Evolutionary conservation across 768 basidiomycete species (phyloP), one percentile per base, ranked within the genome.

Genomic region (Trametes gibbosa): DNA sequence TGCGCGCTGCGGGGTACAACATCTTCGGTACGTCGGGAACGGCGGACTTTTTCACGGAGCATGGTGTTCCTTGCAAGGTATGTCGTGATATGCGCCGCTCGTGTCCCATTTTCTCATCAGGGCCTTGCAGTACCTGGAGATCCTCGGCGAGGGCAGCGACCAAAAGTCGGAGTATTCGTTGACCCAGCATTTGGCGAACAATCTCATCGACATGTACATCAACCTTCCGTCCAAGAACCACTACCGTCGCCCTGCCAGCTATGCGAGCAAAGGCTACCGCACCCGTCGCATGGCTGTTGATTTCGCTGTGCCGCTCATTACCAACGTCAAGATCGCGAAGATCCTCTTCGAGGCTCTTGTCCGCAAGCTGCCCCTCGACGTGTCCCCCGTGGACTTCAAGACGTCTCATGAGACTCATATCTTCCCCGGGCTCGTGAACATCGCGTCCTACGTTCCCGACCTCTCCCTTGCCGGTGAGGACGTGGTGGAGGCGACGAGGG

Each of bases 231-330:
- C 96, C 40, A 97, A 94, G 77, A 98, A 99, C 74, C 84, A 94
- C 70, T 98, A 92, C 75, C 90, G 97, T 58, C 90, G 97, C 19
- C 97, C 97, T 6, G 95, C 97, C 14, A 95, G 88, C 73, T 99
- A 98, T 72, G 85, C 94, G 52, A 97, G 94, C 73, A 95, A 97
- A 71, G 97, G 97, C 8, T 98, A 98, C 73, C 85, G 86, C 60
- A 96, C 95, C 29, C 90, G 97, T 66, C 90, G 97, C 51, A 95
- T 98, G 95, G 97, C 97, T 6, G 95, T 99, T 63, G 97, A 99
- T 73, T 98, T 96, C 68, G 97, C 95, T 29, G 87, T 98, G 34
- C 97, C 97, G 1, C 81, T 98, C 51, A 93, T 98, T 70, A 98
- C 96, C 43, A 98, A 99, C 72, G 90, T 99, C 77, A 99, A 99